Evolutionary conservation across 768 basidiomycete species (phyloP), one percentile per base, ranked within the genome.

Genomic region (Leccinum boreale): DNA sequence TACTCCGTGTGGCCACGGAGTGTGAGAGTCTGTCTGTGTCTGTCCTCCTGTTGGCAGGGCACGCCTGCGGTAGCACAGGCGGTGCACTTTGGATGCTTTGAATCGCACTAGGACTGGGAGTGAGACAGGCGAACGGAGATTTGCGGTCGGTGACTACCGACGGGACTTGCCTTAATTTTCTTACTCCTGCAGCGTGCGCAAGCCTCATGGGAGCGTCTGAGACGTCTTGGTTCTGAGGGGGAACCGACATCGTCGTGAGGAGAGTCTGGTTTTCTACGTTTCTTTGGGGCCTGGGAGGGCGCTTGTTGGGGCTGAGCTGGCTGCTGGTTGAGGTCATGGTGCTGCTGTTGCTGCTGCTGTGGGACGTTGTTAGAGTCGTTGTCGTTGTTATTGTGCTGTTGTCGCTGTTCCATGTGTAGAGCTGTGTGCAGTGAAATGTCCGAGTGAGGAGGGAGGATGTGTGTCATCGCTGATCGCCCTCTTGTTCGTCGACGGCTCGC

Each of bases 121-220:
- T 74, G 67, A 71, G 64, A 73, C 70, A 75, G 73, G 76, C 74
- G 71, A 73, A 73, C 75, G 85, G 87, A 86, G 83, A 87, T 82
- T 88, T 89, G 87, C 88, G 87, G 86, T 84, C 87, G 88, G 86
- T 81, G 75, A 75, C 74, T 75, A 76, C 77, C 79, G 79, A 79
- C 84, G 85, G 85, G 77, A 75, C 80, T 72, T 72, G 85, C 89
- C 90, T 94, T 94, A 77, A 94, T 94, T 88, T 94, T 94, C 85
- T 94, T 93, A 79, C 86, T 88, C 83, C 92, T 89, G 81, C 92
- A 94, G 73, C 92, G 83, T 62, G 92, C 87, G 79, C 92, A 94
- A 61, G 92, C 91, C 77, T 94, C 92, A 76, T 94, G 92, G 67
- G 91, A 92, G 70, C 92, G 85, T 66, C 92, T 80, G 67, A 94